Conservation (phyloP, 331 rosid species). For the Pyracantha coccinea region DNA sequence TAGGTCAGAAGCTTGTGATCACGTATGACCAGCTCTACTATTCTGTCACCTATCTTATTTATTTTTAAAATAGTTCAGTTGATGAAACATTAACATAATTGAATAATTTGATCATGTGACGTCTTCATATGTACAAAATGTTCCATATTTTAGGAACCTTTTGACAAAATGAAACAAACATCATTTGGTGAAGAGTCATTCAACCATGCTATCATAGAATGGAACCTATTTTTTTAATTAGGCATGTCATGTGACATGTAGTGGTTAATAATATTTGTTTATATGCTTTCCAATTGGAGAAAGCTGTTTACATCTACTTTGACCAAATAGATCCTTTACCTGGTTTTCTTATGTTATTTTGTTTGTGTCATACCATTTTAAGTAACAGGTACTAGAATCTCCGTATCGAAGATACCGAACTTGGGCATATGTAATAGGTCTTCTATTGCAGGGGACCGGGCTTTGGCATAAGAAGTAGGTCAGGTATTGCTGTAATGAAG, state of each 20-base stretch:
- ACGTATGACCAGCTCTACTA: neutral
- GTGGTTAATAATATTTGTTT: constrained; percentile 3
- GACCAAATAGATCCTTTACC: neutral
- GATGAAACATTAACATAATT: neutral
- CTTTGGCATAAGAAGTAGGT: neutral
- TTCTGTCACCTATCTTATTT: constrained; percentile 20
- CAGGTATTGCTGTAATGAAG: neutral
- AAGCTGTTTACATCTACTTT: neutral
- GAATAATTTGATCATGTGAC: neutral
- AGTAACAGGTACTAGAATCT: too few relatives aligned
- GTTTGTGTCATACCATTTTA: too few relatives aligned
- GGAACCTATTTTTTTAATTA: neutral
- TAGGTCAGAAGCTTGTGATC: neutral
- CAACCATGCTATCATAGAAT: neutral
- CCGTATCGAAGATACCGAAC: neutral
- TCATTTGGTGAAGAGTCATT: constrained; percentile 10
- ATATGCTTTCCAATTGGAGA: constrained; percentile 1
- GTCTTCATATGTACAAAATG: neutral
- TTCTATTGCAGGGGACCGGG: neutral
- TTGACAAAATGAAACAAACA: neutral
- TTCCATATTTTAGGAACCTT: neutral
- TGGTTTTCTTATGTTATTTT: neutral
- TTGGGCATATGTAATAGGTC: neutral
- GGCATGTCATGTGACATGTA: constrained; percentile 18
- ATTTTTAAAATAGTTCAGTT: neutral